Evolutionary conservation across 345 rosid species (phyloP), one percentile per base, ranked within the genome.

Genomic region (Alliaria petiolata): DNA sequence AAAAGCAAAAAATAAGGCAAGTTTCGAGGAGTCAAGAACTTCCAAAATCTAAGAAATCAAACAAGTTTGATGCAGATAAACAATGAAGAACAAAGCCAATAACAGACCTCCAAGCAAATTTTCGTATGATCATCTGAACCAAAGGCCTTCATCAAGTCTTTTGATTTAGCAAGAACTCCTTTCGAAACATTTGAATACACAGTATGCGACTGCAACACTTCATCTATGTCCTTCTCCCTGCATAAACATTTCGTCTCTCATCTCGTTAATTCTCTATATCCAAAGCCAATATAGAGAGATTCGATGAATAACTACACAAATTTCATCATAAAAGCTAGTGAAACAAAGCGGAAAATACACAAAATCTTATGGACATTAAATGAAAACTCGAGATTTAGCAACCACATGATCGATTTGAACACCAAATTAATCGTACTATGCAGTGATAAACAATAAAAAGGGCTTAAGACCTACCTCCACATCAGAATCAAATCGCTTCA

Each of bases 181-280:
- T 91, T 95, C 0, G 97, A 95, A 50, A 95, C 99, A 62, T 95
- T 91, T 2, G 87, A 75, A 75, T 89, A 95, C 35, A 95, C 96
- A 5, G 95, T 95, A 10, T 89, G 99, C 1, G 99, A 95, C 77
- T 95, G 99, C 78, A 91, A 74, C 19, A 91, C 99, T 85, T 95
- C 99, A 52, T 95, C 97, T 66, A 95, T 72, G 76, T 95, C 99
- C 61, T 89, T 95, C 86, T 95, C 99, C 10, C 96, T 91, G 79
- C 76, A 81, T 13, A 2, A 63, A 36, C 25, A 31, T 62, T 25
- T 55, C 8, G 2, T 3, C 19, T 38, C 15, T 1, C 20, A 57
- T 43, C 47, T 42, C 30, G 43, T 47, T 43, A 69, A 7, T 16
- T 57, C 15, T 43, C n/a, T 4, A 20, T 6, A 10, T 10, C 9